These are phyloP conservation scores for Candida ipomoeae DNA, from an alignment of 805 yeast genomes.

Conservation along the genomic window DNA sequence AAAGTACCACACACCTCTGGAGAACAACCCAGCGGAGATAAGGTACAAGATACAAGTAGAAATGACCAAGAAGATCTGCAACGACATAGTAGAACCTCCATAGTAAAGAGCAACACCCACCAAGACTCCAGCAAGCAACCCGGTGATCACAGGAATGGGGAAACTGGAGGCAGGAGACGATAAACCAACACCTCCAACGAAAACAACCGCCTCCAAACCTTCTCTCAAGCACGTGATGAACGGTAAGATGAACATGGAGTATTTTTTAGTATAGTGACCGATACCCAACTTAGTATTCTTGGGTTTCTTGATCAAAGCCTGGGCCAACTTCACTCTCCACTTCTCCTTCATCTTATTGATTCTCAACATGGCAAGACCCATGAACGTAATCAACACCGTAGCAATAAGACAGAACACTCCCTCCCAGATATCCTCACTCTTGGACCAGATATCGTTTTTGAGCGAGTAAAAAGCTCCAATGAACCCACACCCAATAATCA, in stretches of 20 bases:
- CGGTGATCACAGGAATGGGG: slow-evolving; percentile 88
- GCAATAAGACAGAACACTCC: slow-evolving; percentile 92
- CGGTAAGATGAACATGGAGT: slow-evolving; percentile 85
- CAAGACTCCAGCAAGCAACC: slow-evolving; percentile 69
- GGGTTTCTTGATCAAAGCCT: slow-evolving; percentile 52
- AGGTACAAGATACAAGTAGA: slow-evolving; percentile 87
- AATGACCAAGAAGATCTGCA: slow-evolving; percentile 79
- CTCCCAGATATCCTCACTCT: slow-evolving; percentile 94
- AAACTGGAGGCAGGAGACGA: slow-evolving; percentile 44
- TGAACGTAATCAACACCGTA: slow-evolving; percentile 76
- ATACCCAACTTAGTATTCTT: slow-evolving; percentile 46
- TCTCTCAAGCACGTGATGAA: slow-evolving; percentile 89
- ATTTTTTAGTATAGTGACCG: slow-evolving; percentile 60
- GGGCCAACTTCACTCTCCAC: slow-evolving; percentile 93
- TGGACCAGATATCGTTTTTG: slow-evolving; percentile 78
- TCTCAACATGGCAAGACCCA: slow-evolving; percentile 96
- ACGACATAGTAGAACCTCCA: slow-evolving; percentile 78
- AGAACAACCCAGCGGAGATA: slow-evolving; percentile 90
- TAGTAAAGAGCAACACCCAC: slow-evolving; percentile 72
- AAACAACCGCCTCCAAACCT: slow-evolving; percentile 59
- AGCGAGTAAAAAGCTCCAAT: slow-evolving; percentile 88
- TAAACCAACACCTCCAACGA: slow-evolving; percentile 43
- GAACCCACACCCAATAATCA: slow-evolving; percentile 84
- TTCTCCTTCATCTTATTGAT: slow-evolving; percentile 93
- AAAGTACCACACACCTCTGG: slow-evolving; percentile 89